Evolutionary conservation across 2,329 filamentous ascomycete species (phyloP).

Genomic region (Alternaria atra): DNA sequence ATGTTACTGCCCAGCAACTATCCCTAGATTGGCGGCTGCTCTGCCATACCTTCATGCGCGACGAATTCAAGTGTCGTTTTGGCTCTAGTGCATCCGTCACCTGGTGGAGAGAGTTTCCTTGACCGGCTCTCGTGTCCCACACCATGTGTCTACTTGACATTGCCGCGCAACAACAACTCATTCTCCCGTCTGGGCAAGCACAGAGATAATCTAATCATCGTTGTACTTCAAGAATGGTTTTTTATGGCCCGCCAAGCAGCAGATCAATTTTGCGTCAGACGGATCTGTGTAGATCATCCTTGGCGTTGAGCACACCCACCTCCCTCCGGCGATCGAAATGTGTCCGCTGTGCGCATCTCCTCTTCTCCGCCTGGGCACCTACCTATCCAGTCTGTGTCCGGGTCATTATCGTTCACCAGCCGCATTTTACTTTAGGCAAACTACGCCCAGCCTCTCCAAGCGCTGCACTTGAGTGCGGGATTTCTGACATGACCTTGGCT

Average conservation of each 20-base stretch:
- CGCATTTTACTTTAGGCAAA: constrained; percentile 1
- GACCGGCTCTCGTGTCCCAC: constrained; percentile 1
- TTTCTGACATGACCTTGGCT: constrained; percentile 8
- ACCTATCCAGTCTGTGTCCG: constrained; percentile 10
- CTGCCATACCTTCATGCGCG: constrained; percentile 23
- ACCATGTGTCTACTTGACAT: neutral
- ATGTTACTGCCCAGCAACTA: constrained; percentile 20
- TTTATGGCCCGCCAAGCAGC: constrained; percentile 14
- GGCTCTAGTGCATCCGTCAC: constrained; percentile 14
- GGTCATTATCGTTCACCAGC: constrained; percentile 3
- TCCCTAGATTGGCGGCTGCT: constrained; percentile 28
- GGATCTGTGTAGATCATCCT: constrained; percentile 24
- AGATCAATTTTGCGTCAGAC: constrained; percentile 22
- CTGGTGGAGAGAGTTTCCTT: constrained; percentile 19
- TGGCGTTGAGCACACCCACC: constrained; percentile 21
- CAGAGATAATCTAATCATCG: constrained; percentile 7
- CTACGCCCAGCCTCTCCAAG: constrained; percentile 16
- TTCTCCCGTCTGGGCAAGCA: constrained; percentile 18
- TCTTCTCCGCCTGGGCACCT: constrained; percentile 20
- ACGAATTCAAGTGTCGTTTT: constrained; percentile 24
- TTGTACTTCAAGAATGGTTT: constrained; percentile 5
- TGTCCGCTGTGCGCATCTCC: constrained; percentile 12
- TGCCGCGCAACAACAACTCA: constrained; percentile 8
- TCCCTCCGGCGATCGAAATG: constrained; percentile 12
- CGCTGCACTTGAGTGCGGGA: constrained; percentile 8